phyloP scores from a whole-genome alignment of 352 stramenopile genomes.

The Globisporangium heterothallicum region DNA sequence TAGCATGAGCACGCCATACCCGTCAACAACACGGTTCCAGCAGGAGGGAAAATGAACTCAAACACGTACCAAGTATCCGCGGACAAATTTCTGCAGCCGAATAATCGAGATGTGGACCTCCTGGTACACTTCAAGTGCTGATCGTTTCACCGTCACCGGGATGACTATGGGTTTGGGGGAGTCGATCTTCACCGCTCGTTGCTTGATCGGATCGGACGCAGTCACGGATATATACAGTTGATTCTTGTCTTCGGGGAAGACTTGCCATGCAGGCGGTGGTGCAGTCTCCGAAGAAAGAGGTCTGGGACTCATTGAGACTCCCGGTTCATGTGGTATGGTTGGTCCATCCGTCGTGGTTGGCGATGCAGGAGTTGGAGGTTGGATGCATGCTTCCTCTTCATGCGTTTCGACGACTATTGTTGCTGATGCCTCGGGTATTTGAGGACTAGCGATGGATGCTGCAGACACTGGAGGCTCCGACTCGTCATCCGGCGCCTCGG shows the following conservation, averaged over 20 bases:
- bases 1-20: too few relatives aligned
- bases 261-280: constrained; percentile 6
- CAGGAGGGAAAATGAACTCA: not conserved
- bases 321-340: not conserved
- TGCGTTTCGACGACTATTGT: not conserved
- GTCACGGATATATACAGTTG: constrained; percentile 7
- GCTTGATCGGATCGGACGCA: not conserved
- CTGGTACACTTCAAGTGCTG: constrained; percentile 13
- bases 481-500: not conserved
- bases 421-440: not conserved
- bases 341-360: not conserved
- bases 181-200: not conserved
- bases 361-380: not conserved
- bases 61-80: constrained; percentile 21
- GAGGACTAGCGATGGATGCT: not conserved
- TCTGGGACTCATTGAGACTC: not conserved
- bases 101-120: constrained; percentile 14
- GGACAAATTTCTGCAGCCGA: constrained; percentile 18
- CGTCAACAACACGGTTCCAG: not conserved
- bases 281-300: not conserved
- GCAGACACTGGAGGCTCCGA: not conserved
- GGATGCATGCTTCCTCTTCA: not conserved
- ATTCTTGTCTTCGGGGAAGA: constrained; percentile 10
- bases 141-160: not conserved
- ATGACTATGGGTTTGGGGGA: not conserved